phyloP scores from a whole-genome alignment of 768 basidiomycete species.

The Lentinula lateritia region DNA sequence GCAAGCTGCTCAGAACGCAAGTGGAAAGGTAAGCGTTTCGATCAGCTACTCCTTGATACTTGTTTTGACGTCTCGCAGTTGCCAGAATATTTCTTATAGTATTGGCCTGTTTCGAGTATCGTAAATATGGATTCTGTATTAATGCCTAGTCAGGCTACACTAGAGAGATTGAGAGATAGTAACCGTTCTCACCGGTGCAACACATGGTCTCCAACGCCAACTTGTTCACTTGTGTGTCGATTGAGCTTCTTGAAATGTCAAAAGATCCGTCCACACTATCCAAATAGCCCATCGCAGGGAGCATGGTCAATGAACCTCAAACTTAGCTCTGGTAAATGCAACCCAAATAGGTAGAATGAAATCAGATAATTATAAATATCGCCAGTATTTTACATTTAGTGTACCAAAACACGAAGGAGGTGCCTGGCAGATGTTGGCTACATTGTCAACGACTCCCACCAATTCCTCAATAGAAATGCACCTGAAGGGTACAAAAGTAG shows the following conservation, averaged over 20 bases:
- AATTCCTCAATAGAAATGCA: background rate
- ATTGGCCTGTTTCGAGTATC: background rate
- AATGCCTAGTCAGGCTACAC: background rate
- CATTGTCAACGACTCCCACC: background rate
- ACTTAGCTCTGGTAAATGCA: background rate
- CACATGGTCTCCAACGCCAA: background rate
- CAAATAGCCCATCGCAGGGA: no score
- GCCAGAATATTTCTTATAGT: conserved; percentile 74
- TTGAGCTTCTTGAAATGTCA: no score
- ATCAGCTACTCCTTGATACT: background rate
- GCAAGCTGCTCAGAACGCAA: conserved; percentile 65
- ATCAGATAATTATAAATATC: background rate
- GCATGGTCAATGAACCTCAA: background rate
- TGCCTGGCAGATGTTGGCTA: background rate
- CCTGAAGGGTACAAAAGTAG: conserved; percentile 6
- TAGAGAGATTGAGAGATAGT: background rate
- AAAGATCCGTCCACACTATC: no score
- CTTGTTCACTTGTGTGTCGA: background rate
- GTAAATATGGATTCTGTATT: background rate
- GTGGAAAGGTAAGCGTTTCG: conserved; percentile 53
- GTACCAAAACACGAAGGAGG: background rate
- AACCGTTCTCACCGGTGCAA: background rate
- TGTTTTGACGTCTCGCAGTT: conserved; percentile 36
- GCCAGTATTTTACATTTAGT: no score
- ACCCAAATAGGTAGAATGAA: background rate